Evolutionary conservation across 2,329 filamentous ascomycete genomes (phyloP).

Genomic region (Fusarium phyllophilum): DNA sequence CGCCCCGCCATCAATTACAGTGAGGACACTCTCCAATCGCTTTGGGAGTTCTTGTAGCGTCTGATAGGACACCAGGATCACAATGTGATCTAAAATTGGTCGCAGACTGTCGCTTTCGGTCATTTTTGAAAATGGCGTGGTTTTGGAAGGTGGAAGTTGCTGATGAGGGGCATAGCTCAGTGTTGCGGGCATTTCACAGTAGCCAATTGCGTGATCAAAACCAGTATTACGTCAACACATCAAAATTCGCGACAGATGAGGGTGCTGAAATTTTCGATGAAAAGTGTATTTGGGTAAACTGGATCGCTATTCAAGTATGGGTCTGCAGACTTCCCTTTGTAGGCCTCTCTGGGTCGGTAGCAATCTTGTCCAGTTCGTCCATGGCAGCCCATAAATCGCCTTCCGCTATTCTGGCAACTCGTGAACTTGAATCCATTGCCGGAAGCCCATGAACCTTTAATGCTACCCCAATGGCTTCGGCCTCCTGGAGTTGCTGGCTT

Average conservation of each 20-base stretch:
- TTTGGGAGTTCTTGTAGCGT: slow-evolving; percentile 14
- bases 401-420: no score
- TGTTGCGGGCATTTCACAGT: no score
- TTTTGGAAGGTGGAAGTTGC: no score
- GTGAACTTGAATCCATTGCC: no score
- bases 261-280: accelerated
- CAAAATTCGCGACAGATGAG: not conserved
- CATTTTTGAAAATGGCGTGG: accelerated
- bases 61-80: slow-evolving; percentile 18
- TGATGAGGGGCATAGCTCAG: not conserved
- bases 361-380: accelerated
- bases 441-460: no score
- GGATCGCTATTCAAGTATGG: accelerated
- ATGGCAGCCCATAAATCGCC: not conserved
- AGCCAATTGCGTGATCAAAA: slow-evolving; percentile 23
- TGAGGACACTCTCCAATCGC: not conserved
- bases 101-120: not conserved
- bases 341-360: not conserved
- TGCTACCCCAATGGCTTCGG: no score
- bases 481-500: no score
- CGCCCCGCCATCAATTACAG: slow-evolving; percentile 19
- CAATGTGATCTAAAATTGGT: slow-evolving; percentile 26
- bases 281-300: accelerated
- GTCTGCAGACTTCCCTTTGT: accelerated
- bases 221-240: slow-evolving; percentile 8